phyloP scores from a whole-genome alignment of 2,329 filamentous ascomycete genomes.

The Aspergillus pseudoterreus region DNA sequence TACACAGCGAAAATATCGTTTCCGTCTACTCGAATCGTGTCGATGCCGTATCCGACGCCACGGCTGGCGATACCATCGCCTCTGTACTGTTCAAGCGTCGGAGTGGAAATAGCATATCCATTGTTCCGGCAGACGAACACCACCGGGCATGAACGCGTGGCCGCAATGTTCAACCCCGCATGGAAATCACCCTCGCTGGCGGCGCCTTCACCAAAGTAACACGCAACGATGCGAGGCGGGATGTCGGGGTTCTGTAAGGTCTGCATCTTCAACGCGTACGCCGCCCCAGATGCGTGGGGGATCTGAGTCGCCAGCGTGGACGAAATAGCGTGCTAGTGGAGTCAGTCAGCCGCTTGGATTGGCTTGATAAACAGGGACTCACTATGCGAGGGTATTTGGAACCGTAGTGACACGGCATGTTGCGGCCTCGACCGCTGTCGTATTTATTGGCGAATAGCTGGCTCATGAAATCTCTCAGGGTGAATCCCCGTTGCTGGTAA shows the following conservation, averaged over 20 bases:
- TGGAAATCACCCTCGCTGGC: conserved; percentile 92
- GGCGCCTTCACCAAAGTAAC: conserved; percentile 88
- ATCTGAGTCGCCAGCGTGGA: conserved; percentile 85
- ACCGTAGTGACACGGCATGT: conserved; percentile 98
- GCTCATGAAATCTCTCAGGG: conserved; percentile 85
- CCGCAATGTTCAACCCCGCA: conserved; percentile 84
- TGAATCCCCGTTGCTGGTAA: conserved; percentile 84
- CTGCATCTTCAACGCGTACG: conserved; percentile 83
- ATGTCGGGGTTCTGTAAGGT: conserved; percentile 66
- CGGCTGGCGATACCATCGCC: conserved; percentile 87
- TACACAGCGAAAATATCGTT: conserved; percentile 89
- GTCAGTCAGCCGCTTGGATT: conserved; percentile 28
- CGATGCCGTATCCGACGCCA: conserved; percentile 88
- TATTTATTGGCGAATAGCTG: conserved; percentile 86
- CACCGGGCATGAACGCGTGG: conserved; percentile 80
- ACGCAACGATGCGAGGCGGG: conserved; percentile 67
- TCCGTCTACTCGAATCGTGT: conserved; percentile 88
- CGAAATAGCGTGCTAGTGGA: conserved; percentile 78
- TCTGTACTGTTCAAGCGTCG: conserved; percentile 84
- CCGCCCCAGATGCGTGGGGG: conserved; percentile 81
- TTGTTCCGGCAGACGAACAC: conserved; percentile 93
- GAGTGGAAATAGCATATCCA: conserved; percentile 85
- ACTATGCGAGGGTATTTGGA: conserved; percentile 80
- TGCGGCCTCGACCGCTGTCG: conserved; percentile 76
- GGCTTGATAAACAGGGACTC: conserved; percentile 27